Evolutionary conservation across 345 rosid genomes (phyloP).

Genomic region (Clausena lansium): DNA sequence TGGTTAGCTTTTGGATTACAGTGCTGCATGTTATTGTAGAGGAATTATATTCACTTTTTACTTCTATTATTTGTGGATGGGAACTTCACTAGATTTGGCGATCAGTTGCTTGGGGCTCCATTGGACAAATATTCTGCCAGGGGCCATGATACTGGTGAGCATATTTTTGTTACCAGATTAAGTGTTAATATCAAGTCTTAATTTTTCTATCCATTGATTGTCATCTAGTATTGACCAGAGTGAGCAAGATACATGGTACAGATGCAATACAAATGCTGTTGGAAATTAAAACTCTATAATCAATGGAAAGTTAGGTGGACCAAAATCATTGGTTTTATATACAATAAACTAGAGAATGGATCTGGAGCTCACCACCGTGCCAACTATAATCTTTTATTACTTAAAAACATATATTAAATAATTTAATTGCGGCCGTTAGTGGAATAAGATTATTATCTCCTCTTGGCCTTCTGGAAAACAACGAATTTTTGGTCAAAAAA

Average conservation of each 20-base stretch:
- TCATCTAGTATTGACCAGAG: constrained; percentile 3
- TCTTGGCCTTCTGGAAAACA: not conserved
- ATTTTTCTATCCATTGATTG: not conserved
- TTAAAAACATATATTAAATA: not conserved
- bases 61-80: constrained; percentile 25
- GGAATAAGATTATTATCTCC: not conserved
- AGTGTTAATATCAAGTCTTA: constrained; percentile 1
- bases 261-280: not conserved
- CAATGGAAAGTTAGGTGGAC: not conserved
- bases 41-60: constrained; percentile 8
- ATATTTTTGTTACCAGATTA: constrained; percentile 1
- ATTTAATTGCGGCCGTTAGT: not conserved
- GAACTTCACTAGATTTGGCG: constrained; percentile 88
- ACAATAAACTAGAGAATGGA: not conserved
- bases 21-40: not conserved
- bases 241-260: not conserved
- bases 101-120: constrained; percentile 94
- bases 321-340: too few species aligned
- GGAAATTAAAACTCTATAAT: not conserved
- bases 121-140: constrained; percentile 99
- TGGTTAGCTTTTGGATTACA: not conserved
- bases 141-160: constrained; percentile 91
- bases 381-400: not conserved
- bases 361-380: not conserved
- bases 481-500: not conserved